These are phyloP conservation scores for Bidens hawaiensis DNA, from an alignment of 140 eudicot genomes.

Conservation along the genomic window DNA sequence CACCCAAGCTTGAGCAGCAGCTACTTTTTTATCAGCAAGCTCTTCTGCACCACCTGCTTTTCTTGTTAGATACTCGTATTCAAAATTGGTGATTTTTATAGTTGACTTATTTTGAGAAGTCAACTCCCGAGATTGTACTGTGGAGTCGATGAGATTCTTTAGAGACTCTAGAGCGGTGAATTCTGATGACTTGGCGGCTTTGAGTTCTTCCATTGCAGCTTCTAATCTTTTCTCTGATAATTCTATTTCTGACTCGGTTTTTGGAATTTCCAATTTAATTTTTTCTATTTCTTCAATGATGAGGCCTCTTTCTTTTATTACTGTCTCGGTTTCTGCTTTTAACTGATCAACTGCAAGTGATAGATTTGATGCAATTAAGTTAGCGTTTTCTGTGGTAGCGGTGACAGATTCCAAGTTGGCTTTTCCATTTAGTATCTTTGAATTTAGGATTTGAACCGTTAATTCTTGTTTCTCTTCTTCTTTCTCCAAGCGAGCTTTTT, in stretches of 20 bases:
- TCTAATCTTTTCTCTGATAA: conserved; percentile 44
- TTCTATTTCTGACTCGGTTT: conserved; percentile 52
- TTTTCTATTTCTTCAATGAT: conserved; percentile 41
- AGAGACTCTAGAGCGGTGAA: conserved; percentile 49
- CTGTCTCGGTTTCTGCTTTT: conserved; percentile 49
- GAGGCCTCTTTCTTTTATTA: conserved; percentile 37
- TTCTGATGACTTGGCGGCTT: conserved; percentile 52
- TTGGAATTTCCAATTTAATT: conserved; percentile 40
- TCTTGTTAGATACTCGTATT: conserved; percentile 62
- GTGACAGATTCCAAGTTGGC: conserved; percentile 49
- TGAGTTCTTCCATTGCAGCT: conserved; percentile 55
- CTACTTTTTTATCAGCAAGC: conserved; percentile 77
- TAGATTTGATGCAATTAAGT: conserved; percentile 38
- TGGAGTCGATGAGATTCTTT: conserved; percentile 44
- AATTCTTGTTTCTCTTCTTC: conserved; percentile 53
- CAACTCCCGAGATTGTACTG: conserved; percentile 50
- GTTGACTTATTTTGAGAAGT: conserved; percentile 36
- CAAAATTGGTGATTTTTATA: conserved; percentile 60
- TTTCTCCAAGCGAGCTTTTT: conserved; percentile 34
- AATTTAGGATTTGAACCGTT: conserved; percentile 44
- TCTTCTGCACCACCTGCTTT: conserved; percentile 58
- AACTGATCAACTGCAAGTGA: conserved; percentile 48
- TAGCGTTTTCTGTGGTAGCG: conserved; percentile 50
- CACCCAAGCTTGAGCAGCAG: conserved; percentile 78
- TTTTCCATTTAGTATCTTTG: conserved; percentile 63